phyloP scores from a whole-genome alignment of 768 basidiomycete genomes.

The Lactarius evosmus region DNA sequence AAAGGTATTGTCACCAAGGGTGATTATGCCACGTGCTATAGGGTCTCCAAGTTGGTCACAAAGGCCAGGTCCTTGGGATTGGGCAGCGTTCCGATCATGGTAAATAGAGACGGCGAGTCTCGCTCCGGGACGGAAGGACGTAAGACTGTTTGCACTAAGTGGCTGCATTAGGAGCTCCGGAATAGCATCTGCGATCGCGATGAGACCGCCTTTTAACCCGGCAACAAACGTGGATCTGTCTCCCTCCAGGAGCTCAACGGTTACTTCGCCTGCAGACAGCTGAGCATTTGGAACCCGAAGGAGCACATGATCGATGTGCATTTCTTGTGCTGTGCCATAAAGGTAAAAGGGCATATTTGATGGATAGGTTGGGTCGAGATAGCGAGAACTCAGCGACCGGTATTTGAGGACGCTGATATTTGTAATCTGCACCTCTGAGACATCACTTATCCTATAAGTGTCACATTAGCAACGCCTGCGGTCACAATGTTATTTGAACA shows the following conservation, averaged over 20 bases:
- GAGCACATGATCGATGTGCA: conserved; percentile 39
- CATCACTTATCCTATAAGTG: conserved; percentile 18
- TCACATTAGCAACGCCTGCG: not conserved
- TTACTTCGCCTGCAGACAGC: conserved; percentile 26
- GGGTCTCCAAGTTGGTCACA: conserved; percentile 14
- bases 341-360: conserved; percentile 41
- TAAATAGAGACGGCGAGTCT: conserved; percentile 23
- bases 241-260: conserved; percentile 20
- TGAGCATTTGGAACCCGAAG: conserved; percentile 30
- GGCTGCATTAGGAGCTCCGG: conserved; percentile 30
- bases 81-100: conserved; percentile 15
- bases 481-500: not conserved
- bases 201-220: conserved; percentile 25
- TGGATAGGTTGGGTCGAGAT: conserved; percentile 36
- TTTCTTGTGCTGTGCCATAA: conserved; percentile 35
- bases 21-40: conserved; percentile 26
- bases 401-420: conserved; percentile 37
- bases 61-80: conserved; percentile 23
- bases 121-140: conserved; percentile 19
- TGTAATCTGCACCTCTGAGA: conserved; percentile 26
- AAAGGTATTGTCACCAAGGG: conserved; percentile 22
- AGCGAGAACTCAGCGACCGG: conserved; percentile 32
- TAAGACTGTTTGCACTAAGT: conserved; percentile 5
- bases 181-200: conserved; percentile 24
- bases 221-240: conserved; percentile 5